Evolutionary conservation across 768 basidiomycete genomes (phyloP), one percentile per base, ranked within the genome.

Genomic region (Mycena chlorophos): DNA sequence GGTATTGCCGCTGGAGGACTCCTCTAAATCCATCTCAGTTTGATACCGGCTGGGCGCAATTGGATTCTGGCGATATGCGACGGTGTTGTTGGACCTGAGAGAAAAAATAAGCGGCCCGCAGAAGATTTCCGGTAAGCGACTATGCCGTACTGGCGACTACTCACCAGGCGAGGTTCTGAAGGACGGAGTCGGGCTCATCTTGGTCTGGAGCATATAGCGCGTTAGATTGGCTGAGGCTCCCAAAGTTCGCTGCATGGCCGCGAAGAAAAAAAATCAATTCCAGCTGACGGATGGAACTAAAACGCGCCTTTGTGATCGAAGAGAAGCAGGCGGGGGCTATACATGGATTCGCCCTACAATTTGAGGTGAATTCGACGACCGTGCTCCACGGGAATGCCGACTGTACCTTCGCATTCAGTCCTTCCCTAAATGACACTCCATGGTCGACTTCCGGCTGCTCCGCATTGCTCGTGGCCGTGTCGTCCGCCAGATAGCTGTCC

Each of bases 381-480:
- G 40, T 42, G 13, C 20, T 8, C 13, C 8, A 12, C 14, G 8
- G 40, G 40, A 31, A 37, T 20, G 1, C 19, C 29, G 27, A 26
- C 69, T 78, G 37, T 62, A 87, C 87, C 67, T 77, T 71, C 46
- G 61, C 62, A 50, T 78, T 79, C 38, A 76, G 57, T 27, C 83
- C 82, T 68, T 89, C 86, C 62, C 80, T 74, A 67, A 90, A 91
- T 12, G 89, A 90, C 46, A 87, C 71, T 57, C 78, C 77, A 63
- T 81, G 74, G 54, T 81, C 75, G 31, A 82, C 71, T 28, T 75
- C 53, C 3, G 78, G 63, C 22, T 78, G 76, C 51, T 76, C 73
- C 34, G 68, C 69, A 45, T 77, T 25, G n/a, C n/a, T n/a, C n/a
- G n/a, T n/a, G n/a, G n/a, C n/a, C 6, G 45, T 10, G 45, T 6